Base-by-base conservation (phyloP, 1,284 basidiomycete genomes). In the Boletus coffeatus region DNA sequence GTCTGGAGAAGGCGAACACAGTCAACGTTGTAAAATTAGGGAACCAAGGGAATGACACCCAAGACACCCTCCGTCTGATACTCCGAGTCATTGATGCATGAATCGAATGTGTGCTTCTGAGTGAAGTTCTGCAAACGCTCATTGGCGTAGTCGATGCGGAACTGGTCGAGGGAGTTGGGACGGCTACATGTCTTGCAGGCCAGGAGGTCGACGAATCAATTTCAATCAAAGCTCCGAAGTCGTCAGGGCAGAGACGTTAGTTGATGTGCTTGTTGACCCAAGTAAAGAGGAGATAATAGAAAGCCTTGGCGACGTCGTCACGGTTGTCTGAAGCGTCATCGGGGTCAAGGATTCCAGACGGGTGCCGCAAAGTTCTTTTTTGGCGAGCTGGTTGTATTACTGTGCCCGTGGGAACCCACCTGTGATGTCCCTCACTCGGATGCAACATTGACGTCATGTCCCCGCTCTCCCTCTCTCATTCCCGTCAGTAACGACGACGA, bases 391-490 rank as follows among this genome's bases (percentile, higher is more conserved):
- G 34, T 36, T 36, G 34, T 32, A 29, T 29, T 34, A 36, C 34
- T 36, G 34, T 36, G 34, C 34, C 34, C 34, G 34, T 10, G 34
- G 34, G 34, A 36, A 36, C 34, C 10, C 34, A 36, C 34, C 29
- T 29, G 29, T 29, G 29, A 36, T 36, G 34, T 36, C 32, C 34
- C 34, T 36, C 63, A 34, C 34, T 34, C 34, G 34, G 34, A 36
- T 36, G 34, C 34, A 36, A 36, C 34, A 34, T 34, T 34, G 14
- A 56, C 34, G n/a, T 64, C n/a, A 10, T 32, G 3, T 37, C 60
- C 41, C 36, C 48, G n/a, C 37, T 32, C 21, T 18, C 59, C 57
- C 50, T 56, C 43, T 41, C 69, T 67, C 43, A 36, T 36, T 36
- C 34, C 34, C 10, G 34, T 36, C 34, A 36, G 34, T 36, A 36